Conservation (phyloP, 192 early-diverging fungal genomes). For the Coemansia pectinata region DNA sequence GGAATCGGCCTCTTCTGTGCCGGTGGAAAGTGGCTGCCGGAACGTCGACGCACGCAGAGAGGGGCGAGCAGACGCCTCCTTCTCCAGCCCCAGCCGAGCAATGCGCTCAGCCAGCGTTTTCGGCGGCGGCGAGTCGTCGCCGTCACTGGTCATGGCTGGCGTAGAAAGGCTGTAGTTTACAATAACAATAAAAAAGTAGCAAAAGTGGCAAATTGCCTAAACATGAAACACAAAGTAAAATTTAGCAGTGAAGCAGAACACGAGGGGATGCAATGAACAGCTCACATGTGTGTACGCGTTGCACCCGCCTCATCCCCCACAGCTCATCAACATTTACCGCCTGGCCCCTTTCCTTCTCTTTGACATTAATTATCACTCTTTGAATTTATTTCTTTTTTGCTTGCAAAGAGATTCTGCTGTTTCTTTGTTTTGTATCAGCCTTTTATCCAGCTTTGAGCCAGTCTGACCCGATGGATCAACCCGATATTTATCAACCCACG, state of each 20-base stretch:
- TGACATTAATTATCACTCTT: not conserved
- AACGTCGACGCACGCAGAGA: constrained; percentile 5
- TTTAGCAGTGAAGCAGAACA: not conserved
- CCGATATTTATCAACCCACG: not conserved
- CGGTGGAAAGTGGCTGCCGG: not conserved
- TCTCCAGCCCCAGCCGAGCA: constrained; percentile 43
- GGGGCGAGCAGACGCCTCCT: constrained; percentile 15
- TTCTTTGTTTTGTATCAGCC: not conserved
- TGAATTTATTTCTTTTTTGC: not conserved
- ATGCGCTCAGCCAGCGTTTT: constrained; percentile 54
- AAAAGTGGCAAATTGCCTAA: constrained; percentile 3
- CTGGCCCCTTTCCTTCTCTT: not conserved
- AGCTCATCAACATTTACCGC: not conserved
- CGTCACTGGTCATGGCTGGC: constrained; percentile 33
- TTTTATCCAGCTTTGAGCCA: not conserved
- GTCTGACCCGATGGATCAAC: constrained; percentile 2
- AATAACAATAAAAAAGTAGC: not conserved
- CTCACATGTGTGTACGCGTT: not conserved
- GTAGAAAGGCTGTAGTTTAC: not conserved
- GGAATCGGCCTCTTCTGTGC: not conserved
- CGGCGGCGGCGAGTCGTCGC: constrained; percentile 38
- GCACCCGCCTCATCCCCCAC: not conserved
- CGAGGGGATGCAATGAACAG: too few relatives aligned
- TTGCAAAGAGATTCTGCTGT: not conserved
- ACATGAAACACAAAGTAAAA: not conserved